phyloP scores from a whole-genome alignment of 2,329 filamentous ascomycete genomes.

The Epichloe festucae region DNA sequence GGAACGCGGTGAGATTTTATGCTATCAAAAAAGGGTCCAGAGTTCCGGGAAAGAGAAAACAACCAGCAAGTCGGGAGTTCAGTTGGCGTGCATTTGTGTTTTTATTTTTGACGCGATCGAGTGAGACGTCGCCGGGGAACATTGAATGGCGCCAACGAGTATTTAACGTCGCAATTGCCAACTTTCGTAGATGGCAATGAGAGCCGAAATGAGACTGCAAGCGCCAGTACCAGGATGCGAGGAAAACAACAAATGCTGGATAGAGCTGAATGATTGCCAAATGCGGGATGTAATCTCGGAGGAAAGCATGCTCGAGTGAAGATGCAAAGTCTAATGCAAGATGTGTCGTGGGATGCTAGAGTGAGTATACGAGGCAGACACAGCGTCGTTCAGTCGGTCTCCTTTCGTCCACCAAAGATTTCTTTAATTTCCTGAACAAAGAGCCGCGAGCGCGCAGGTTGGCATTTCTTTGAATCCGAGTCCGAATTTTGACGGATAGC shows the following conservation, averaged over 20 bases:
- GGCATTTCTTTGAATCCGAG: neutral
- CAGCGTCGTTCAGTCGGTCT: neutral
- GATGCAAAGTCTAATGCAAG: neutral
- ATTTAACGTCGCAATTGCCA: neutral
- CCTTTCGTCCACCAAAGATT: neutral
- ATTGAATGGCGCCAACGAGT: neutral
- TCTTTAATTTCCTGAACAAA: neutral
- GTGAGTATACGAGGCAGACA: neutral
- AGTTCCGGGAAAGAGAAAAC: neutral
- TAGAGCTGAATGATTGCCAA: neutral
- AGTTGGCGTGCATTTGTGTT: constrained; percentile 1
- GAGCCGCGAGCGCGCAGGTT: neutral
- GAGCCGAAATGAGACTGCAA: constrained; percentile 11
- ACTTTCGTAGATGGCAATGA: neutral
- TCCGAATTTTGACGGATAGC: neutral
- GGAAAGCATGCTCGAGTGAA: neutral
- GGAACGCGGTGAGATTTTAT: constrained; percentile 8
- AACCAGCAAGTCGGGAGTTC: neutral
- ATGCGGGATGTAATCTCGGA: constrained; percentile 4
- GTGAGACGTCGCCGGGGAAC: neutral
- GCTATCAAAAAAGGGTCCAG: neutral
- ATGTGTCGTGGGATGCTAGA: neutral
- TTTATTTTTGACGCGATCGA: constrained; percentile 9
- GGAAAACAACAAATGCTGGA: neutral
- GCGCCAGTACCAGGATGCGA: constrained; percentile 5